These are phyloP conservation scores for Linaria vulgaris DNA, from an alignment of 257 asterid species.

Conservation along the genomic window DNA sequence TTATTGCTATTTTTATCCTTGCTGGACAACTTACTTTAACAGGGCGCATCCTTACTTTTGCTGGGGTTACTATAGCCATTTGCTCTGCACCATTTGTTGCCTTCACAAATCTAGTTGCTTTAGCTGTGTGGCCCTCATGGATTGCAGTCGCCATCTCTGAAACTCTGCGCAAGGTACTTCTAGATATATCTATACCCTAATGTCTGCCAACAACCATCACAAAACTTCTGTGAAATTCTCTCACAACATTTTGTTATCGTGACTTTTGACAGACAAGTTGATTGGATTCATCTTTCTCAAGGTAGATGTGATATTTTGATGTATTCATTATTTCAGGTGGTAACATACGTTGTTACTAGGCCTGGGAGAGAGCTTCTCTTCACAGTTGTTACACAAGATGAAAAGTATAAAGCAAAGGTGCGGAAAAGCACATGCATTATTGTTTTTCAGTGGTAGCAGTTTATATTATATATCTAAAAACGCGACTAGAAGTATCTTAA, in stretches of 20 bases:
- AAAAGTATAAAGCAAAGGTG: slow-evolving; percentile 98
- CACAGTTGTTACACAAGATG: slow-evolving; percentile 89
- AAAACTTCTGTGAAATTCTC: background rate
- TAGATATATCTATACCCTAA: too few species aligned
- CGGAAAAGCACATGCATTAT: slow-evolving; percentile 5
- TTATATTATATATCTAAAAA: background rate
- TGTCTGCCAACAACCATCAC: slow-evolving; percentile 1
- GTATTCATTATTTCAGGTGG: slow-evolving; percentile 55
- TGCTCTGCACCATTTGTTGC: slow-evolving; percentile 80
- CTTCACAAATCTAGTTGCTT: slow-evolving; percentile 71
- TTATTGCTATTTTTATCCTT: slow-evolving; percentile 93
- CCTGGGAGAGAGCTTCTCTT: slow-evolving; percentile 96
- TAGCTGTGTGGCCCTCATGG: slow-evolving; percentile 97
- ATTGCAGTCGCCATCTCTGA: slow-evolving; percentile 81
- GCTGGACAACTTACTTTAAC: slow-evolving; percentile 88
- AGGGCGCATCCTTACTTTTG: slow-evolving; percentile 86
- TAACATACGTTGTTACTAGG: slow-evolving; percentile 79
- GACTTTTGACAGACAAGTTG: too few species aligned
- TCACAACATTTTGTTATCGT: background rate
- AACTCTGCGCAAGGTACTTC: slow-evolving; percentile 80
- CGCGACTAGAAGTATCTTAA: slow-evolving; percentile 11
- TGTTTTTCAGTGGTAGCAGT: background rate
- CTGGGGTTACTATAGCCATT: slow-evolving; percentile 84
- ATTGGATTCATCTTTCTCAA: background rate
- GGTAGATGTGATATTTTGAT: slow-evolving; percentile 2